Percentiles rank a stretch among this genome's conserved stretches.
Evolutionary conservation across 1,139 yeast genomes (phyloP).

Genomic region (Nematodospora anomalae): DNA sequence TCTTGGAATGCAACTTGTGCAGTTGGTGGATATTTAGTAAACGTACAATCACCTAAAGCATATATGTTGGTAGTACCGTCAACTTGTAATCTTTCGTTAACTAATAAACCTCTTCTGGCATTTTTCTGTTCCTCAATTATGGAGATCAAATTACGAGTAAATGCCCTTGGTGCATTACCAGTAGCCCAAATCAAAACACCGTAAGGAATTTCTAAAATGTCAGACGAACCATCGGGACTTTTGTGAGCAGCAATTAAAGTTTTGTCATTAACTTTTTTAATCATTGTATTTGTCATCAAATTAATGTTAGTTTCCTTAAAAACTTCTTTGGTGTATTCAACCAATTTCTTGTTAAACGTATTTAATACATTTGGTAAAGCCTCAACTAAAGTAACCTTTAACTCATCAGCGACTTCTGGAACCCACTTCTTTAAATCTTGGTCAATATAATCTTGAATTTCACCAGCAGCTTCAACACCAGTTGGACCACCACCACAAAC

Average conservation of each 20-base stretch:
- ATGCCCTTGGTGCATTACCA: conserved; percentile 87
- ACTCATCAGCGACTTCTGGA: conserved; percentile 80
- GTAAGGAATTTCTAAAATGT: conserved; percentile 66
- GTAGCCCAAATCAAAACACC: conserved; percentile 97
- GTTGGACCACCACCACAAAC: conserved; percentile 98
- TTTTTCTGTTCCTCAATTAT: conserved; percentile 79
- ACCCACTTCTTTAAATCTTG: conserved; percentile 88
- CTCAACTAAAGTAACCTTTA: conserved; percentile 82
- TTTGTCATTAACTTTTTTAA: conserved; percentile 74
- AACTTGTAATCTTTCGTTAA: conserved; percentile 79
- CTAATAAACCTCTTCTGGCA: conserved; percentile 86
- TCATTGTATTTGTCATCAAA: conserved; percentile 81
- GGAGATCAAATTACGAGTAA: conserved; percentile 65
- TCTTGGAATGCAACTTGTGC: conserved; percentile 98
- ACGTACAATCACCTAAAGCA: conserved; percentile 94
- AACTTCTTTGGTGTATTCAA: conserved; percentile 80
- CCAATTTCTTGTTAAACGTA: conserved; percentile 81
- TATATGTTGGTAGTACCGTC: conserved; percentile 82
- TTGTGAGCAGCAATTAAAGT: conserved; percentile 71
- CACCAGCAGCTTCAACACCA: conserved; percentile 96
- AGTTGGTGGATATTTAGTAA: conserved; percentile 89
- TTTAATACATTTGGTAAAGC: conserved; percentile 89
- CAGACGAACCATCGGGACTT: conserved; percentile 38
- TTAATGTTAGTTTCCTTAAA: conserved; percentile 78
- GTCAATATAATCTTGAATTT: conserved; percentile 88